Evolutionary conservation across 106 monocot genomes (phyloP).

Genomic region (Posidonia australis): DNA sequence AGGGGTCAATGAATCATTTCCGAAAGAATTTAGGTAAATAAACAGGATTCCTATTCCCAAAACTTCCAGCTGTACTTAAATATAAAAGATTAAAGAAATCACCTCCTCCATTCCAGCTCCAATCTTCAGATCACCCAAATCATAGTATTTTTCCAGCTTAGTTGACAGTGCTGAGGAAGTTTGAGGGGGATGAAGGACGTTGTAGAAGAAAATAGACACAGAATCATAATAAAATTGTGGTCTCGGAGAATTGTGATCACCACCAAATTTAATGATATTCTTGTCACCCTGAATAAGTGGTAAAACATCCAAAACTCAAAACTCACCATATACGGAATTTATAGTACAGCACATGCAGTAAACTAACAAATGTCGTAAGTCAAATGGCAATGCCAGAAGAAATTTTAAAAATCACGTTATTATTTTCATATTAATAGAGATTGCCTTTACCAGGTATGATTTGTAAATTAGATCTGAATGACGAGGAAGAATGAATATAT

Average conservation of each 20-base stretch:
- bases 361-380: neutral
- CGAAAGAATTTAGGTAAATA: no score
- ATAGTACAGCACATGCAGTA: neutral
- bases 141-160: slow-evolving; percentile 71
- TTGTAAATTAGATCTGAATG: slow-evolving; percentile 83
- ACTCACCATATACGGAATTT: no score
- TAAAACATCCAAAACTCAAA: neutral
- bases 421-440: neutral
- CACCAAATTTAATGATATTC: slow-evolving; percentile 94
- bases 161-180: slow-evolving; percentile 45
- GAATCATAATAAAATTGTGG: slow-evolving; percentile 97
- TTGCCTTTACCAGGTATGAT: slow-evolving; percentile 62
- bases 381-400: slow-evolving; percentile 1
- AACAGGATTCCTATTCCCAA: no score
- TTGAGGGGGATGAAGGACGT: slow-evolving; percentile 85
- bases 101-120: slow-evolving; percentile 75
- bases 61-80: neutral
- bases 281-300: slow-evolving; percentile 71
- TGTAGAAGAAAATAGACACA: slow-evolving; percentile 96
- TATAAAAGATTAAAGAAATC: slow-evolving; percentile 8
- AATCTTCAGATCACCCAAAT: slow-evolving; percentile 59
- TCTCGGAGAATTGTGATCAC: slow-evolving; percentile 90
- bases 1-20: no score
- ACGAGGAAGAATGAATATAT: slow-evolving; percentile 77
- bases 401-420: neutral